Percentiles rank a stretch among this genome's conserved stretches.
phyloP scores from a whole-genome alignment of 106 monocot species.

The Acorus calamus region DNA sequence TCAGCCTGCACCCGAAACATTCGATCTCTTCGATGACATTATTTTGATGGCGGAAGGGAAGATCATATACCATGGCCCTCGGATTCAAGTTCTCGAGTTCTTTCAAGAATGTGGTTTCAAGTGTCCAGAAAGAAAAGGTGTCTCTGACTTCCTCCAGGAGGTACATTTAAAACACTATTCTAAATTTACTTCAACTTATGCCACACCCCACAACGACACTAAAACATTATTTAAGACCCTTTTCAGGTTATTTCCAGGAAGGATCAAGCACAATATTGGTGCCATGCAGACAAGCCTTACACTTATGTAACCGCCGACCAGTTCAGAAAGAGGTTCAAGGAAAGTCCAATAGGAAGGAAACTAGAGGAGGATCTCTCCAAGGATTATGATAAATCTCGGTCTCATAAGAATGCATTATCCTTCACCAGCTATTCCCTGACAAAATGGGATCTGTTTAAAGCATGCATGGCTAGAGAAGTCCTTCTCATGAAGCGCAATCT shows the following conservation, averaged over 20 bases:
- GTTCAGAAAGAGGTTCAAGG: slow-evolving; percentile 10
- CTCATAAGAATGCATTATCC: slow-evolving; percentile 13
- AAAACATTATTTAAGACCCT: neutral
- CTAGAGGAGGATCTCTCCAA: slow-evolving; percentile 9
- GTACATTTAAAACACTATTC: neutral
- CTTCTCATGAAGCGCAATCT: slow-evolving; percentile 18
- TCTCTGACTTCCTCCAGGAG: slow-evolving; percentile 20
- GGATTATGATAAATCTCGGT: slow-evolving; percentile 3
- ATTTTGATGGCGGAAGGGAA: slow-evolving; percentile 12
- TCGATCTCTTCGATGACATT: slow-evolving; percentile 18
- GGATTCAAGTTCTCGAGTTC: slow-evolving; percentile 7
- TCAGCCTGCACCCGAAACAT: slow-evolving; percentile 18
- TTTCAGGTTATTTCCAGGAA: slow-evolving; percentile 18
- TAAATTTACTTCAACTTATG: too few relatives aligned
- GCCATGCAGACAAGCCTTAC: slow-evolving; percentile 1
- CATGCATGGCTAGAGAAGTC: slow-evolving; percentile 13
- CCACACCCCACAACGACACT: too few relatives aligned
- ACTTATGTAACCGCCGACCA: slow-evolving; percentile 3
- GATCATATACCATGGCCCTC: slow-evolving; percentile 16
- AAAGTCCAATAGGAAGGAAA: slow-evolving; percentile 5
- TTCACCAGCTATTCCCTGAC: slow-evolving; percentile 3
- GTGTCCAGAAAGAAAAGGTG: slow-evolving; percentile 14
- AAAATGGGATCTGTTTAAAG: slow-evolving; percentile 19
- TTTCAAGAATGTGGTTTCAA: slow-evolving; percentile 20
- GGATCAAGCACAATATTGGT: slow-evolving; percentile 32